phyloP scores from a whole-genome alignment of 2,329 filamentous ascomycete species.

The Aspergillus viridinutans region DNA sequence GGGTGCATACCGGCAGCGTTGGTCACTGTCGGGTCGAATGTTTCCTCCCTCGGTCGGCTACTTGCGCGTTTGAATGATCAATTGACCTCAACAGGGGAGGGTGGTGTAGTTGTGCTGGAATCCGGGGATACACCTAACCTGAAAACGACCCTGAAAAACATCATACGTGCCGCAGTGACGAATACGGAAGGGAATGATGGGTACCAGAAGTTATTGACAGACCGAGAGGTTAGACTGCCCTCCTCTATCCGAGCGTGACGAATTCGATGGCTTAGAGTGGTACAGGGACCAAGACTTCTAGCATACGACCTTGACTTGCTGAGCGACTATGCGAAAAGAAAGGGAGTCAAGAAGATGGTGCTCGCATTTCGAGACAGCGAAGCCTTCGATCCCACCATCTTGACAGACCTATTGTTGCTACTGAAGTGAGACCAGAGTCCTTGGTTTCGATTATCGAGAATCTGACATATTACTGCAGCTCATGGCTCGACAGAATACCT shows the following conservation, averaged over 20 bases:
- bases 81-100: slow-evolving; percentile 27
- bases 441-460: neutral
- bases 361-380: slow-evolving; percentile 46
- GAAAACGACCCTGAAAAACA: slow-evolving; percentile 44
- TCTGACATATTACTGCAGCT: slow-evolving; percentile 38
- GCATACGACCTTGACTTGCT: slow-evolving; percentile 46
- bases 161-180: slow-evolving; percentile 41
- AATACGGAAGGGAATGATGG: slow-evolving; percentile 36
- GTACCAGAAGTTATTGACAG: slow-evolving; percentile 36
- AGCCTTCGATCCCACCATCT: slow-evolving; percentile 42
- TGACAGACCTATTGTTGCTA: slow-evolving; percentile 43
- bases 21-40: slow-evolving; percentile 42
- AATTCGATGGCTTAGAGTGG: slow-evolving; percentile 2
- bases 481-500: slow-evolving; percentile 59
- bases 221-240: slow-evolving; percentile 32
- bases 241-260: neutral
- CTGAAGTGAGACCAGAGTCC: slow-evolving; percentile 39
- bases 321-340: slow-evolving; percentile 38
- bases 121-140: slow-evolving; percentile 44
- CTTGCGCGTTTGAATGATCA: slow-evolving; percentile 35
- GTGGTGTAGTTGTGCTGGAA: slow-evolving; percentile 39
- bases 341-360: slow-evolving; percentile 36
- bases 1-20: slow-evolving; percentile 40
- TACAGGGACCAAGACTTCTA: slow-evolving; percentile 39
- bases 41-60: slow-evolving; percentile 38